Evolutionary conservation across 257 asterid genomes (phyloP).

Genomic region (Dorcoceras hygrometricum): DNA sequence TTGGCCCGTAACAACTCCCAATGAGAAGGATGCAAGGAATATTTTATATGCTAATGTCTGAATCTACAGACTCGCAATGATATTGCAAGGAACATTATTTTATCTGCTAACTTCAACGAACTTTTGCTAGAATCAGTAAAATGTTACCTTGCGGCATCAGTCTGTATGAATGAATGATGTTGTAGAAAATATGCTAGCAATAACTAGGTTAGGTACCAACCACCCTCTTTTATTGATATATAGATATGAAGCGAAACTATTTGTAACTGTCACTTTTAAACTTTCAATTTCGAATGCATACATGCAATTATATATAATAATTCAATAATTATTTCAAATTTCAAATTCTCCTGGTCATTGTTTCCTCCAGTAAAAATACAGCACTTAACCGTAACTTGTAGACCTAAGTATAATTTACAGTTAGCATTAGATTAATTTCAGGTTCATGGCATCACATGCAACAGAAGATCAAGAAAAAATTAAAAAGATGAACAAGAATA

Average conservation of each 20-base stretch:
- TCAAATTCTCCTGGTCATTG: neutral
- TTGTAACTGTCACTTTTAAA: neutral
- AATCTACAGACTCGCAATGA: conserved; percentile 12
- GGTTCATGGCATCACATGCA: conserved; percentile 12
- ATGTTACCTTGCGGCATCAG: conserved; percentile 17
- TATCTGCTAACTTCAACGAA: conserved; percentile 13
- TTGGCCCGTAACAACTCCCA: conserved; percentile 6
- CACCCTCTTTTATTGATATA: too few species aligned
- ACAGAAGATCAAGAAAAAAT: conserved; percentile 18
- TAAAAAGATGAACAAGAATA: conserved; percentile 1
- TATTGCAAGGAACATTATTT: conserved; percentile 13
- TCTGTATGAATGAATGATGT: neutral
- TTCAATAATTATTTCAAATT: neutral
- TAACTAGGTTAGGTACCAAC: too few species aligned
- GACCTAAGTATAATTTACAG: neutral
- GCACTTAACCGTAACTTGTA: neutral
- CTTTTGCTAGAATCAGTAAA: conserved; percentile 21
- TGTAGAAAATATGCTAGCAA: neutral
- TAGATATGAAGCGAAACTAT: neutral
- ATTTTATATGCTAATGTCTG: conserved; percentile 15
- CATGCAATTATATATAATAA: neutral
- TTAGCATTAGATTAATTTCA: conserved; percentile 1
- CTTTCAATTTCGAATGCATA: neutral
- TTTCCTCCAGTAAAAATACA: conserved; percentile 5
- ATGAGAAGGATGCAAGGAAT: conserved; percentile 13